Evolutionary conservation across 2,329 filamentous ascomycete genomes (phyloP).

Genomic region (Calycina herbarum): DNA sequence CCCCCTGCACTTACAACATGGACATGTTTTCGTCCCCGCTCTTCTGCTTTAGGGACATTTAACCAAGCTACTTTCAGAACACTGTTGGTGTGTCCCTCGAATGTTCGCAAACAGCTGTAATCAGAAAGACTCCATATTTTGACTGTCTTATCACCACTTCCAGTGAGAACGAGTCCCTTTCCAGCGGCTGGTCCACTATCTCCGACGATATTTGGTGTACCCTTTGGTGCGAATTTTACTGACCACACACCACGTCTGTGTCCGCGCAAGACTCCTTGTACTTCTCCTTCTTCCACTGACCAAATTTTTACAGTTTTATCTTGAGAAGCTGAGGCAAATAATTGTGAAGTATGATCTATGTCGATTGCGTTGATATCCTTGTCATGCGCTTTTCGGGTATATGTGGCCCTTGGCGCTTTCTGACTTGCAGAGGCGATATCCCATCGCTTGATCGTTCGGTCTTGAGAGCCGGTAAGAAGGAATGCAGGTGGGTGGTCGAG

Average conservation of each 20-base stretch:
- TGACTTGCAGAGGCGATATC: constrained; percentile 64
- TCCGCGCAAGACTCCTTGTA: constrained; percentile 85
- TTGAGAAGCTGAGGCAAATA: constrained; percentile 95
- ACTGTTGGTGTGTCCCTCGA: constrained; percentile 95
- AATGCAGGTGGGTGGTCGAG: constrained; percentile 79
- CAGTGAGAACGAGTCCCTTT: constrained; percentile 83
- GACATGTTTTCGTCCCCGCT: constrained; percentile 58
- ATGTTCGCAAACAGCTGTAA: constrained; percentile 89
- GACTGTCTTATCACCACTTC: constrained; percentile 92
- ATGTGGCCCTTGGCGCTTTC: constrained; percentile 65
- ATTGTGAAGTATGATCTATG: constrained; percentile 67
- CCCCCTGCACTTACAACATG: constrained; percentile 85
- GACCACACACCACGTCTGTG: constrained; percentile 97
- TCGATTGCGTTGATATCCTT: constrained; percentile 98
- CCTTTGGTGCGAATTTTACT: constrained; percentile 81
- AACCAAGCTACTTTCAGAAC: constrained; percentile 94
- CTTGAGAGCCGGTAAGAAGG: constrained; percentile 88
- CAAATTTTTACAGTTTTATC: constrained; percentile 97
- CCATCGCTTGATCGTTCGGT: constrained; percentile 94
- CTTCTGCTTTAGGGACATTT: constrained; percentile 48
- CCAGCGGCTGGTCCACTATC: constrained; percentile 71
- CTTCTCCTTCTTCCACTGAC: constrained; percentile 85
- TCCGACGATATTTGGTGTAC: constrained; percentile 71
- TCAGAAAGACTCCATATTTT: constrained; percentile 93
- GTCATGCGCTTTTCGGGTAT: constrained; percentile 93